These are phyloP conservation scores for Picocystis salinarum DNA, from an alignment of 139 green algal species.

Conservation along the genomic window DNA sequence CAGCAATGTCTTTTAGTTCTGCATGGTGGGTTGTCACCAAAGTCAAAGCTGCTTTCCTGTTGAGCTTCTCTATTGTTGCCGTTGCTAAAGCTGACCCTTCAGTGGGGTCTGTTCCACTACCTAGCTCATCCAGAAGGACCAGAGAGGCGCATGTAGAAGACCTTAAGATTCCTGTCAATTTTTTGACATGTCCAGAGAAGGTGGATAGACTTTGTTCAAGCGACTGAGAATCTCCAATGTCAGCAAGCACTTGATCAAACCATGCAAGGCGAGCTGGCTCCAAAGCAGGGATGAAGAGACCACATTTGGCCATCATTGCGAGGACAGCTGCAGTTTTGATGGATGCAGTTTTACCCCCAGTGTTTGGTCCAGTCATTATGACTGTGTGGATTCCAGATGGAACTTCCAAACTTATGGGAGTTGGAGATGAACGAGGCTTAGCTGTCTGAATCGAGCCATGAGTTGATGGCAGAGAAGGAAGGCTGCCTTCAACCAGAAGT, in stretches of 20 bases:
- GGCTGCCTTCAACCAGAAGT: constrained; percentile 14
- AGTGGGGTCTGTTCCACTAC: constrained; percentile 72
- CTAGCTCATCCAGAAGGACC: constrained; percentile 90
- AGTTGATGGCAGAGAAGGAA: not conserved
- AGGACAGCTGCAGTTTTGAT: constrained; percentile 75
- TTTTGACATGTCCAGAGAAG: constrained; percentile 68
- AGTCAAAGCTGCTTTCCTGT: constrained; percentile 39
- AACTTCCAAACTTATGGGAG: constrained; percentile 32
- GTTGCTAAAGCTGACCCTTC: constrained; percentile 78
- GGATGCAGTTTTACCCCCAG: constrained; percentile 80
- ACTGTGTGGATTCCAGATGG: constrained; percentile 23
- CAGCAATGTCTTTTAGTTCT: constrained; percentile 22
- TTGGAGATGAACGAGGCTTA: not conserved
- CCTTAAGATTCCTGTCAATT: constrained; percentile 13
- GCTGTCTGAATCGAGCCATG: not conserved
- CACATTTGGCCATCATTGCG: constrained; percentile 50
- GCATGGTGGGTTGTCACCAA: constrained; percentile 68
- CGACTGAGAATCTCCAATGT: constrained; percentile 73
- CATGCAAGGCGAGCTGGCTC: constrained; percentile 1
- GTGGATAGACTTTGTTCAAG: constrained; percentile 79
- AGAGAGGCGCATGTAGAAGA: constrained; percentile 22
- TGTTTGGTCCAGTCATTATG: constrained; percentile 71
- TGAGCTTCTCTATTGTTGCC: constrained; percentile 23
- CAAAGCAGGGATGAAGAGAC: constrained; percentile 53
- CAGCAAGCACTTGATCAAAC: constrained; percentile 48